Evolutionary conservation across 257 asterid genomes (phyloP).

Genomic region (Cinchona pubescens): DNA sequence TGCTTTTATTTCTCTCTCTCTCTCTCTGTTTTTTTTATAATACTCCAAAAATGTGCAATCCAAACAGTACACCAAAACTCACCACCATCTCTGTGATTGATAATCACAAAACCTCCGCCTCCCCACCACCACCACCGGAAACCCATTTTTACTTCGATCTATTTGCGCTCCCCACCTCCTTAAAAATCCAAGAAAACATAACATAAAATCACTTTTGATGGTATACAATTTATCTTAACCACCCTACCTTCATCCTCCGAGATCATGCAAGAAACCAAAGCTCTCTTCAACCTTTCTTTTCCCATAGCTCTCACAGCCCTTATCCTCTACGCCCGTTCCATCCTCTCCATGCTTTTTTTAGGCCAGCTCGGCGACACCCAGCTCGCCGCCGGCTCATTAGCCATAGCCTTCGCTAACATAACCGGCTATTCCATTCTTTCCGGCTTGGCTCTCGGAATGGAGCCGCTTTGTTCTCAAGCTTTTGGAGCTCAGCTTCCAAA

Average conservation of each 20-base stretch:
- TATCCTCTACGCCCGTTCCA: conserved; percentile 58
- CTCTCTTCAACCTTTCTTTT: conserved; percentile 50
- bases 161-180: conserved; percentile 31
- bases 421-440: conserved; percentile 66
- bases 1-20: too few species aligned
- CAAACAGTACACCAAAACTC: conserved; percentile 30
- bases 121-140: conserved; percentile 30
- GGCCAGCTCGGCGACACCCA: conserved; percentile 66
- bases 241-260: conserved; percentile 24
- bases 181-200: conserved; percentile 29
- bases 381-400: conserved; percentile 73
- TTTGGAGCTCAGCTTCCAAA: conserved; percentile 65
- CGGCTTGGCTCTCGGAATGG: conserved; percentile 77
- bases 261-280: conserved; percentile 40
- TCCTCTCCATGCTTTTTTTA: conserved; percentile 66
- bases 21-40: too few species aligned
- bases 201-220: too few species aligned
- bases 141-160: conserved; percentile 49
- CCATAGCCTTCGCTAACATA: conserved; percentile 77
- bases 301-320: conserved; percentile 79
- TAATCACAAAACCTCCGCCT: conserved; percentile 26
- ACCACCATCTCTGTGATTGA: conserved; percentile 40
- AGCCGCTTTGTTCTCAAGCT: conserved; percentile 81
- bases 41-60: conserved; percentile 50
- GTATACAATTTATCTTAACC: too few species aligned